Conservation (phyloP, 1,139 yeast species). For the Pichia sp. region DNA sequence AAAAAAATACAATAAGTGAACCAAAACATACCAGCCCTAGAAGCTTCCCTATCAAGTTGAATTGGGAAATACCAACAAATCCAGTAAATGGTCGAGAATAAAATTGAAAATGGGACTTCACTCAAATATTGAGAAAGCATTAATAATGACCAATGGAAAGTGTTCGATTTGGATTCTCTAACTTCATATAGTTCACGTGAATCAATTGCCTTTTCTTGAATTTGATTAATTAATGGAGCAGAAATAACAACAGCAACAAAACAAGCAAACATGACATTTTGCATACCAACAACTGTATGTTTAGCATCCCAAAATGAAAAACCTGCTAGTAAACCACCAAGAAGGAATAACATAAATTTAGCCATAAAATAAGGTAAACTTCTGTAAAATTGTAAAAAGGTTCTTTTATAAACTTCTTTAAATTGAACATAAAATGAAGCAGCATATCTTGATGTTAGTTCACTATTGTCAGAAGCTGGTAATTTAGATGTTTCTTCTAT, state of each 20-base stretch:
- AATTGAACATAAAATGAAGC: constrained; percentile 36
- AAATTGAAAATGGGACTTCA: constrained; percentile 51
- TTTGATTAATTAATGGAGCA: constrained; percentile 51
- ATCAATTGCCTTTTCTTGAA: constrained; percentile 48
- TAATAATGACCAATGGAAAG: constrained; percentile 60
- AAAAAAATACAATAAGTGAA: constrained; percentile 47
- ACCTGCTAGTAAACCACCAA: constrained; percentile 45
- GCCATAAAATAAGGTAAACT: constrained; percentile 42
- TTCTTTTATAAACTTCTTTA: constrained; percentile 36
- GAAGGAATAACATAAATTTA: constrained; percentile 29
- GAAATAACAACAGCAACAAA: constrained; percentile 44
- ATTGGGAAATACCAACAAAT: constrained; percentile 54
- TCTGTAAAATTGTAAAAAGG: constrained; percentile 41
- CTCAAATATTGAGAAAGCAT: constrained; percentile 44
- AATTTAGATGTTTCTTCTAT: constrained; percentile 20
- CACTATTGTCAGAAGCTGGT: constrained; percentile 29
- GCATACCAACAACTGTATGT: constrained; percentile 42
- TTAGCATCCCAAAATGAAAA: constrained; percentile 28
- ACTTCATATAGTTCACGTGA: constrained; percentile 54
- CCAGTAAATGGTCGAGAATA: constrained; percentile 47
- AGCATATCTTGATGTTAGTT: constrained; percentile 31
- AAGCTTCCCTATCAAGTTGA: constrained; percentile 37
- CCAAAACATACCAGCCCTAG: constrained; percentile 47
- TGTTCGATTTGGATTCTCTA: constrained; percentile 57
- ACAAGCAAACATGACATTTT: constrained; percentile 46